Evolutionary conservation across 441 rosid genomes (phyloP).

Genomic region (Pelargonium fulgidum): DNA sequence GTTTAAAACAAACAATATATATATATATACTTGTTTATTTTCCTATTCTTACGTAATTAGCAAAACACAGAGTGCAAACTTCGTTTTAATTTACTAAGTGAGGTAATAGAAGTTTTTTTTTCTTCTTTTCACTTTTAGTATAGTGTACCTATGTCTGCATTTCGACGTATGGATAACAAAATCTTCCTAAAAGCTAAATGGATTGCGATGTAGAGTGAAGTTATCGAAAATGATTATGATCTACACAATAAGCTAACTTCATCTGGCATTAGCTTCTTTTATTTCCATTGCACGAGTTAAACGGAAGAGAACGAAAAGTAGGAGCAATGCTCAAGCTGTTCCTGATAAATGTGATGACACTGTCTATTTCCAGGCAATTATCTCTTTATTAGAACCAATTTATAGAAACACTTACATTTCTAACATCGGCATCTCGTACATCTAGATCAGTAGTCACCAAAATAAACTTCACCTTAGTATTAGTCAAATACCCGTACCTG

Average conservation of each 20-base stretch:
- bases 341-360: background rate
- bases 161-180: too few relatives aligned
- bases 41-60: background rate
- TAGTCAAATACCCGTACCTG: conserved; percentile 87
- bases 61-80: background rate
- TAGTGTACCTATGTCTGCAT: too few relatives aligned
- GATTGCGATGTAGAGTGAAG: too few relatives aligned
- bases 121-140: background rate
- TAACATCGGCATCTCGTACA: conserved; percentile 79
- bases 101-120: background rate
- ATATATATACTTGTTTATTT: background rate
- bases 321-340: background rate
- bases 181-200: too few relatives aligned
- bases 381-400: background rate
- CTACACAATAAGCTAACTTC: too few relatives aligned
- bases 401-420: conserved; percentile 51
- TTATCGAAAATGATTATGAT: too few relatives aligned
- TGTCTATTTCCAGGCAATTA: background rate
- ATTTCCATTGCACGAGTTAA: too few relatives aligned
- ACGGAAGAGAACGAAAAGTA: too few relatives aligned
- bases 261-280: too few relatives aligned
- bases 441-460: conserved; percentile 79
- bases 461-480: conserved; percentile 87
- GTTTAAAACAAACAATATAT: background rate
- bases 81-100: background rate